A percentile compares a stretch with the other conserved stretches of the same genome.
phyloP scores from a whole-genome alignment of 1,284 basidiomycete species.

The Ustilago sp. region DNA sequence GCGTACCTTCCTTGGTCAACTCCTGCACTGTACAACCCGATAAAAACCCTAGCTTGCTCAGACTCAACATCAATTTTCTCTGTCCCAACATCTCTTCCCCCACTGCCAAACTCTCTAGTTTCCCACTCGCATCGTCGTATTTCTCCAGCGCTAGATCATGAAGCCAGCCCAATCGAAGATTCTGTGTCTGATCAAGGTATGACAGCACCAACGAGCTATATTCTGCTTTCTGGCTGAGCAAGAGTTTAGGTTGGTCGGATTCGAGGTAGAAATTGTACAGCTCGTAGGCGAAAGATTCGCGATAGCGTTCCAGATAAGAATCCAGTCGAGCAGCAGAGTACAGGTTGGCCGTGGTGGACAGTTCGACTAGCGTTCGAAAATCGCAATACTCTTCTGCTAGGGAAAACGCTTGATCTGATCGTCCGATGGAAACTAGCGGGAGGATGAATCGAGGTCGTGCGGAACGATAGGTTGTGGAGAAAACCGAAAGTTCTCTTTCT shows the following conservation, averaged over 20 bases:
- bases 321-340: slow-evolving; percentile 70
- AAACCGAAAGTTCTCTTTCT: slow-evolving; percentile 73
- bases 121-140: slow-evolving; percentile 77
- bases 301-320: slow-evolving; percentile 82
- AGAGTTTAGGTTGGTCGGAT: slow-evolving; percentile 76
- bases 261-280: slow-evolving; percentile 80
- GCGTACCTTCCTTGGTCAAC: slow-evolving; percentile 38
- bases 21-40: slow-evolving; percentile 70
- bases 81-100: slow-evolving; percentile 72
- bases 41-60: slow-evolving; percentile 87
- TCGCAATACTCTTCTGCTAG: slow-evolving; percentile 88
- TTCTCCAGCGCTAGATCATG: slow-evolving; percentile 82
- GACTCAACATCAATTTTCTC: slow-evolving; percentile 83
- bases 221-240: slow-evolving; percentile 80
- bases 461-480: slow-evolving; percentile 77
- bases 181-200: slow-evolving; percentile 78
- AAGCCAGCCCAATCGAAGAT: slow-evolving; percentile 82
- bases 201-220: slow-evolving; percentile 78
- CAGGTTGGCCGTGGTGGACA: slow-evolving; percentile 76
- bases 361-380: slow-evolving; percentile 82
- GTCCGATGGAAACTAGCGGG: slow-evolving; percentile 79
- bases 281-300: slow-evolving; percentile 85
- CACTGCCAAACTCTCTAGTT: slow-evolving; percentile 74
- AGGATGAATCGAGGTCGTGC: slow-evolving; percentile 80
- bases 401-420: slow-evolving; percentile 78